Conservation (phyloP, 108 stramenopile genomes). For the Fistulifera solaris region DNA sequence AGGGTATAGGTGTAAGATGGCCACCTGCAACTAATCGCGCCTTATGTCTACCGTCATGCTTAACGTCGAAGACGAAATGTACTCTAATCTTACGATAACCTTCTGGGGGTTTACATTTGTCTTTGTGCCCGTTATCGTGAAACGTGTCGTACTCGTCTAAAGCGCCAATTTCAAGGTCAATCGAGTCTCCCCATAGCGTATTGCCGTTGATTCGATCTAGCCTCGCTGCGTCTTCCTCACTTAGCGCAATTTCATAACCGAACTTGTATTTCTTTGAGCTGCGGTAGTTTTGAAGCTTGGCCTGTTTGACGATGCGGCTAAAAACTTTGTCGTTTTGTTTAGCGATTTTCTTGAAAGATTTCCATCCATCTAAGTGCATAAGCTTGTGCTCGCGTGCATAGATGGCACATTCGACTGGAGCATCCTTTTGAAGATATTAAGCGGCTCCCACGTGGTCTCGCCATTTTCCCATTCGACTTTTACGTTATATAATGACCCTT, state of each 20-base stretch:
- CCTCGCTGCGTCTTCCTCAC: conserved; percentile 13
- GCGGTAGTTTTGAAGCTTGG: conserved; percentile 6
- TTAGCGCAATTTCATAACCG: conserved; percentile 19
- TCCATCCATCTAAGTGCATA: conserved; percentile 10
- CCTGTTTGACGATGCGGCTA: conserved; percentile 9
- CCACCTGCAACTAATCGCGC: too few relatives aligned
- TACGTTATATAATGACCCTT: conserved; percentile 1
- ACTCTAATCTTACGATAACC: too few relatives aligned
- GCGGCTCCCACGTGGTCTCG: conserved; percentile 6
- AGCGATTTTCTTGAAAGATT: conserved; percentile 5
- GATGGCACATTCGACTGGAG: not conserved
- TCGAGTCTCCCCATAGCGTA: conserved; percentile 20
- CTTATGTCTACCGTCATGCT: too few relatives aligned
- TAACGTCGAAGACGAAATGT: too few relatives aligned
- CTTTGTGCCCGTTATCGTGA: conserved; percentile 8
- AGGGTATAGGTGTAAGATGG: too few relatives aligned
- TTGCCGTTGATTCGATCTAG: conserved; percentile 18
- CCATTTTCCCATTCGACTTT: conserved; percentile 9
- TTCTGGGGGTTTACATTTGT: too few relatives aligned
- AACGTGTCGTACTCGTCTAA: conserved; percentile 22
- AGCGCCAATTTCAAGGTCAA: conserved; percentile 9
- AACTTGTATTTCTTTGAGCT: conserved; percentile 16
- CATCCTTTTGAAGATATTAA: not conserved
- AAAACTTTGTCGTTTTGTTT: conserved; percentile 6
- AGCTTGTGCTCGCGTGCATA: conserved; percentile 9